Evolutionary conservation across 1,284 basidiomycete species (phyloP).

Genomic region (Marasmius tenuissimus): DNA sequence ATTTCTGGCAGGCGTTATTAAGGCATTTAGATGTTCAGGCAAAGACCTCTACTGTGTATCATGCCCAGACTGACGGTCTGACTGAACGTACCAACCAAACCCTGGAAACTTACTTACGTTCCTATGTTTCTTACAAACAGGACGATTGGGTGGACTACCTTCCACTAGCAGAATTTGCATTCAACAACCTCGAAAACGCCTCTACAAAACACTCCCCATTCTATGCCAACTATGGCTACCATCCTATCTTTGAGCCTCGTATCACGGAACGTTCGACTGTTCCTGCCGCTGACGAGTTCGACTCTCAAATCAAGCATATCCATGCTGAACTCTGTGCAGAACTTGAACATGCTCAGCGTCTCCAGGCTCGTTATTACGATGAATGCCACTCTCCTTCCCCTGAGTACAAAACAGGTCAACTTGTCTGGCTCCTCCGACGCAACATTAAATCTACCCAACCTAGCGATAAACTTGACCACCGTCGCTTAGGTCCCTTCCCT

Average conservation of each 20-base stretch:
- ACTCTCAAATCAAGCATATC: background rate
- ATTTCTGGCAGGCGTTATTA: constrained; percentile 24
- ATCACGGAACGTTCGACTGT: background rate
- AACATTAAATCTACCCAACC: background rate
- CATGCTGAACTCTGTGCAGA: background rate
- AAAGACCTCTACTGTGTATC: constrained; percentile 26
- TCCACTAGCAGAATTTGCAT: constrained; percentile 36
- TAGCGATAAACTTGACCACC: background rate
- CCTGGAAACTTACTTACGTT: constrained; percentile 2
- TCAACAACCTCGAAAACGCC: constrained; percentile 30
- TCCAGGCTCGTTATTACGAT: background rate
- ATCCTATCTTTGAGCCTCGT: background rate
- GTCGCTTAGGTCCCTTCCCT: background rate
- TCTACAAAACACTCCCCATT: constrained; percentile 1
- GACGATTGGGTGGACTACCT: constrained; percentile 36
- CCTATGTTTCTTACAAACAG: constrained; percentile 34
- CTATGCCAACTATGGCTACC: constrained; percentile 6
- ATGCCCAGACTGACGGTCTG: constrained; percentile 45
- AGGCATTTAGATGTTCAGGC: constrained; percentile 17
- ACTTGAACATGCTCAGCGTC: background rate
- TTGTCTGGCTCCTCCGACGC: background rate
- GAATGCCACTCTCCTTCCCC: background rate
- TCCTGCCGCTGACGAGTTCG: background rate
- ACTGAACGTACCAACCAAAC: constrained; percentile 42
- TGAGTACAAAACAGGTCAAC: background rate